phyloP scores from a whole-genome alignment of 1,284 basidiomycete genomes.

The Volvariella volvacea region DNA sequence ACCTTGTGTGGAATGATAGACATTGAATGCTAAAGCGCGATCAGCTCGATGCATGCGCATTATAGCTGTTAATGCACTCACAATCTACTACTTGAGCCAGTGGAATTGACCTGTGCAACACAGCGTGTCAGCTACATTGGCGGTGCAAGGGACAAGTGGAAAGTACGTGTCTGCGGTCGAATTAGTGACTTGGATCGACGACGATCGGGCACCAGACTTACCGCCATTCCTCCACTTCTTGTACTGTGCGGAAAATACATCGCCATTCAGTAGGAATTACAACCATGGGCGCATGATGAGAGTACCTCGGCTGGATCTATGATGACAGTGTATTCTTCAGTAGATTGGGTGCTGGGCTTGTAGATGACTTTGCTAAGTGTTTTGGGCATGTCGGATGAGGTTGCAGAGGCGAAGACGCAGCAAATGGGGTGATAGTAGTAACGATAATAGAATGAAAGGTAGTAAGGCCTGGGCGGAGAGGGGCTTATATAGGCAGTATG shows the following conservation, averaged over 20 bases:
- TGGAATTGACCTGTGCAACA: slow-evolving; percentile 48
- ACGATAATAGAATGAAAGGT: too few relatives aligned
- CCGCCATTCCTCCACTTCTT: slow-evolving; percentile 77
- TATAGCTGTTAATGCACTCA: slow-evolving; percentile 28
- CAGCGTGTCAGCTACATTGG: background rate
- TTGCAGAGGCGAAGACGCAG: background rate
- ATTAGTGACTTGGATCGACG: slow-evolving; percentile 18
- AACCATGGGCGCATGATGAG: slow-evolving; percentile 7
- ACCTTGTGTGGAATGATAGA: slow-evolving; percentile 59
- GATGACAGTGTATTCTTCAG: slow-evolving; percentile 65
- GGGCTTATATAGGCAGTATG: too few relatives aligned
- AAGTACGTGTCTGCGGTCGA: slow-evolving; percentile 57
- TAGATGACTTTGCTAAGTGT: slow-evolving; percentile 64
- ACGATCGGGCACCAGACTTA: slow-evolving; percentile 26
- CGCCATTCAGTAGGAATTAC: slow-evolving; percentile 14
- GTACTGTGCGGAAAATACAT: slow-evolving; percentile 38
- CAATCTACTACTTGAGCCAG: slow-evolving; percentile 70
- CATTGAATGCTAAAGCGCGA: slow-evolving; percentile 34
- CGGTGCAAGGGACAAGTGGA: background rate
- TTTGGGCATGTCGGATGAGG: slow-evolving; percentile 36
- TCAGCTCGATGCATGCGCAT: slow-evolving; percentile 5
- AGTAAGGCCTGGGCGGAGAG: too few relatives aligned
- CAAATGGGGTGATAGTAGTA: too few relatives aligned
- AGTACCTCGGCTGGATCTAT: slow-evolving; percentile 63
- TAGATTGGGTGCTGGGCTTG: slow-evolving; percentile 64